These are phyloP conservation scores for Arachis hypogaea DNA, from an alignment of 306 rosid species.

Conservation along the genomic window DNA sequence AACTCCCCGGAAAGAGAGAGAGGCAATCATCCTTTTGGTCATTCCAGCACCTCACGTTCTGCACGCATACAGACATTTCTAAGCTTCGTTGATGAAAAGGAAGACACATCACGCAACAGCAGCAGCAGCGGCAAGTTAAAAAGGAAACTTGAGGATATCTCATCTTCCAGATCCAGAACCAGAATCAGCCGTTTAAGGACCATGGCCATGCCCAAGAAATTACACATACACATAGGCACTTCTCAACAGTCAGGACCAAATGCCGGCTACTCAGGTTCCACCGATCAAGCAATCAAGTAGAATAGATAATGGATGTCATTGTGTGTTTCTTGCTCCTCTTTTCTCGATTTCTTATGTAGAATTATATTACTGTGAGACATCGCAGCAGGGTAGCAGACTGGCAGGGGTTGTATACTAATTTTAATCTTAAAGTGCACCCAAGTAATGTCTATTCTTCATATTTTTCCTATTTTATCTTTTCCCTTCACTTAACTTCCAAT, in stretches of 20 bases:
- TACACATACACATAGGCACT: conserved; percentile 4
- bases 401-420: too few species aligned
- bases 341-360: too few species aligned
- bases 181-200: conserved; percentile 23
- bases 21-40: conserved; percentile 22
- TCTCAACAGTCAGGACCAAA: background rate
- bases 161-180: background rate
- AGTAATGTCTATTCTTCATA: too few species aligned
- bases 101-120: conserved; percentile 33
- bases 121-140: conserved; percentile 26
- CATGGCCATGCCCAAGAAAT: conserved; percentile 31
- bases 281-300: too few species aligned
- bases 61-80: conserved; percentile 64
- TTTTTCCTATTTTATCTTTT: too few species aligned
- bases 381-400: too few species aligned
- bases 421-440: too few species aligned
- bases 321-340: too few species aligned
- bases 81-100: conserved; percentile 63
- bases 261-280: background rate
- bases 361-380: too few species aligned
- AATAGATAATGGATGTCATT: too few species aligned
- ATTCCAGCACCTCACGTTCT: conserved; percentile 38
- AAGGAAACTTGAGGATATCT: conserved; percentile 43
- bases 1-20: conserved; percentile 31
- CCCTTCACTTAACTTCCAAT: too few species aligned